Evolutionary conservation across 2,329 filamentous ascomycete species (phyloP), one percentile per base, ranked within the genome.

Genomic region (Acrocalymma vagum): DNA sequence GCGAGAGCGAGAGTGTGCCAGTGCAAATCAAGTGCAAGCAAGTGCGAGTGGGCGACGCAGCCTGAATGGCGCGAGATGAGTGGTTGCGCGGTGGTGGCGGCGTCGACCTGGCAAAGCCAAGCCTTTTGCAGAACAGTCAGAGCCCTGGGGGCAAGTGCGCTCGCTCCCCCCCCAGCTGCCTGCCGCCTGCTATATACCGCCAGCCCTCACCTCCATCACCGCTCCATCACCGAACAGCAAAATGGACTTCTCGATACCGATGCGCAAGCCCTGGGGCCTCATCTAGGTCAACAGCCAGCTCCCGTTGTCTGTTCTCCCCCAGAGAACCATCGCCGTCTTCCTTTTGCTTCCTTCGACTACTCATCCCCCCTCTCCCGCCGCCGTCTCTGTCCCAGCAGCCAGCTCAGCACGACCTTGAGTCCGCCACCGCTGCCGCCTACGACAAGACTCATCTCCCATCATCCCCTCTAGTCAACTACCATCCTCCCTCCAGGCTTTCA

Each of bases 201-300:
- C 52, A 58, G 54, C 51, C 51, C 45, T 46, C 53, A 42, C 50
- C 47, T 49, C 45, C 55, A 51, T 51, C 55, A 58, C n/a, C n/a
- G n/a, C n/a, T 23, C 3, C 22, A 33, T 18, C 6, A 10, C 17
- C 5, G 55, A 48, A 58, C 52, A 61, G 56, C 48, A 67, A 53
- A 53, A 67, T 67, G 63, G 53, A 62, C 53, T 56, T 59, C 52
- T 62, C 60, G 46, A 66, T 59, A 54, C 51, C 62, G 42, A 48
- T 48, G 38, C 51, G 48, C 56, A 55, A 59, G 60, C 57, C 57
- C 57, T 53, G 46, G 50, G 59, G 60, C 62, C 60, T 58, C 38
- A 60, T 55, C 58, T 65, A 57, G 54, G 56, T 50, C 42, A 43
- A 38, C 46, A 44, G 46, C 45, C 45, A 24, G n/a, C n/a, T 42